These are phyloP conservation scores for Ophiognomonia clavigignenti-juglandacearum DNA, from an alignment of 2,329 filamentous ascomycete genomes.

Conservation along the genomic window DNA sequence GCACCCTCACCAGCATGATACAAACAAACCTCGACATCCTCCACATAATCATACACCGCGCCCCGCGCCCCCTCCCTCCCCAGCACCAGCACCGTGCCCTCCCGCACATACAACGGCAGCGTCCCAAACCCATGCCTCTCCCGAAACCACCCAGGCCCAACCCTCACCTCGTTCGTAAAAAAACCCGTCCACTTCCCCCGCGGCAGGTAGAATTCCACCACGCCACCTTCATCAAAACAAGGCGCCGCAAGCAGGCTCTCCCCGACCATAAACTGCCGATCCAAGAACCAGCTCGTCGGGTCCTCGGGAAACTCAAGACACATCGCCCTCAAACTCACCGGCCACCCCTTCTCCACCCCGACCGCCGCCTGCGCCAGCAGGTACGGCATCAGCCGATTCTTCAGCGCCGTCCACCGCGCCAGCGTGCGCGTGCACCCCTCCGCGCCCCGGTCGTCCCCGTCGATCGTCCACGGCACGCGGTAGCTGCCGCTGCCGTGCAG, in stretches of 20 bases:
- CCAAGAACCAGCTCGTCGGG: constrained; percentile 61
- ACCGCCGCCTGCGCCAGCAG: constrained; percentile 38
- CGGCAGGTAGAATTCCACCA: constrained; percentile 62
- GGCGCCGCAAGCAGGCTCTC: constrained; percentile 58
- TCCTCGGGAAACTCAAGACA: constrained; percentile 69
- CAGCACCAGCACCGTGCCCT: constrained; percentile 44
- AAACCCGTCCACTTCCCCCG: constrained; percentile 41
- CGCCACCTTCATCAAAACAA: constrained; percentile 57
- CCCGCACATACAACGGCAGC: constrained; percentile 53
- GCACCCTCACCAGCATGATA: constrained; percentile 38
- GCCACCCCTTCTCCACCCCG: constrained; percentile 18
- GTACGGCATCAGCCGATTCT: constrained; percentile 49
- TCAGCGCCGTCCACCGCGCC: constrained; percentile 43
- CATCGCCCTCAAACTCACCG: constrained; percentile 53
- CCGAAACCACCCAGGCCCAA: constrained; percentile 52
- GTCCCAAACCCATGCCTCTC: constrained; percentile 56
- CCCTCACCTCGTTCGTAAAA: constrained; percentile 43
- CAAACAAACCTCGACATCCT: constrained; percentile 42
- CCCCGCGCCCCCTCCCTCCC: constrained; percentile 34
- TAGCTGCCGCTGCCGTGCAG: constrained; percentile 67
- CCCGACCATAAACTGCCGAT: constrained; percentile 72
- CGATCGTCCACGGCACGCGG: constrained; percentile 71
- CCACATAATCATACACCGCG: constrained; percentile 42
- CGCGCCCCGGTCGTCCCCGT: constrained; percentile 54
- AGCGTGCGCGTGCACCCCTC: constrained; percentile 48